Percentiles rank a stretch among this genome's conserved stretches.
Evolutionary conservation across 345 rosid species (phyloP).

Genomic region (Arabis hirsuta): DNA sequence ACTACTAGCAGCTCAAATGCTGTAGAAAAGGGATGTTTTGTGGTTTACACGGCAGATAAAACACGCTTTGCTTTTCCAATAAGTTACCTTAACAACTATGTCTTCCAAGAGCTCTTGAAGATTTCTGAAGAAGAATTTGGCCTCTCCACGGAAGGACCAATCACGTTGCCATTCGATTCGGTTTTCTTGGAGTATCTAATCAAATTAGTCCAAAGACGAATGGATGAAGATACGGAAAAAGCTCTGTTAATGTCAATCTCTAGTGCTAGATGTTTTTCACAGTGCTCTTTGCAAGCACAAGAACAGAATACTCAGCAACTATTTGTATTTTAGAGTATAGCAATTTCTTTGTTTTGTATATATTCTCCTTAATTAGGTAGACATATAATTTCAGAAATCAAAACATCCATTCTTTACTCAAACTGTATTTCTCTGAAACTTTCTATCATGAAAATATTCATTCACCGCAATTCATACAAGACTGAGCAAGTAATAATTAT

Average conservation of each 20-base stretch:
- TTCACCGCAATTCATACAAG: too few species aligned
- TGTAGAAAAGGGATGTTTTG: conserved; percentile 42
- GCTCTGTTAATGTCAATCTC: conserved; percentile 39
- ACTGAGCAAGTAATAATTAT: too few species aligned
- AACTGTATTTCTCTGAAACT: background rate
- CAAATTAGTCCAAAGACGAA: conserved; percentile 21
- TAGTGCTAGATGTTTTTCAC: conserved; percentile 7
- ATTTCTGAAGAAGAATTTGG: conserved; percentile 53
- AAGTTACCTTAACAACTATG: conserved; percentile 33
- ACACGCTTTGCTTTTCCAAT: conserved; percentile 36
- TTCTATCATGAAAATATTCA: too few species aligned
- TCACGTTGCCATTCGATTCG: conserved; percentile 46
- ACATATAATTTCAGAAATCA: background rate
- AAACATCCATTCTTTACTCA: background rate
- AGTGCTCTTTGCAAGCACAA: background rate
- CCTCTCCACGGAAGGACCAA: conserved; percentile 39
- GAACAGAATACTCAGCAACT: conserved; percentile 21
- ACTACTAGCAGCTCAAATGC: background rate
- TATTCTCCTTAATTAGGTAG: background rate
- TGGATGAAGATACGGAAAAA: conserved; percentile 43
- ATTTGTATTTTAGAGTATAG: conserved; percentile 20
- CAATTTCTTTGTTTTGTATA: background rate
- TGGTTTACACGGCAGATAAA: conserved; percentile 45
- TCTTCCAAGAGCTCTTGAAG: conserved; percentile 46
- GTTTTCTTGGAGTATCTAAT: conserved; percentile 38